Conservation (phyloP, 805 yeast genomes). For the Yarrowia sp. region DNA sequence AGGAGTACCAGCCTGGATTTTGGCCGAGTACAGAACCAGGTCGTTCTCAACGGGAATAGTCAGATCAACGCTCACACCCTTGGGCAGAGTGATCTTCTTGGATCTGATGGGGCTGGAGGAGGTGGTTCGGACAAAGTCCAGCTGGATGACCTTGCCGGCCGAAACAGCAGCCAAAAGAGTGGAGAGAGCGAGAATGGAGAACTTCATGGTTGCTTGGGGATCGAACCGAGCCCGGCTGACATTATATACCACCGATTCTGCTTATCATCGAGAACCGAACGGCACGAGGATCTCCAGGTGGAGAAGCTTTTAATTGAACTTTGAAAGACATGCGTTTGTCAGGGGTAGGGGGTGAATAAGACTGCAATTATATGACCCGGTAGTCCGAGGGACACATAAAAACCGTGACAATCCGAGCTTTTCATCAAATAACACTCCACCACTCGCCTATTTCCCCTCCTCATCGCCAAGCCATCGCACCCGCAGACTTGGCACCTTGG, state of each 20-base stretch:
- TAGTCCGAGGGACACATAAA: too few species aligned
- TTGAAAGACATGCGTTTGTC: background rate
- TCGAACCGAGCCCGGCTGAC: background rate
- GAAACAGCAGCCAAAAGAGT: background rate
- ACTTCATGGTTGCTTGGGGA: background rate
- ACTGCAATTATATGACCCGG: too few species aligned
- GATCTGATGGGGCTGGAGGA: background rate
- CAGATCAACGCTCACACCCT: background rate
- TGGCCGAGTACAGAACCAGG: constrained; percentile 18
- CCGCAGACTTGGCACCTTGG: constrained; percentile 8
- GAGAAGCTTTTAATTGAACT: constrained; percentile 19
- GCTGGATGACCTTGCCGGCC: constrained; percentile 23
- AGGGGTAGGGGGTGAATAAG: background rate
- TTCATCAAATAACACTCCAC: background rate
- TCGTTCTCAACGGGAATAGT: constrained; percentile 17
- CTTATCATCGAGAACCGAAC: constrained; percentile 10
- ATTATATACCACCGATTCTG: background rate
- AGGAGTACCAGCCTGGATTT: constrained; percentile 60
- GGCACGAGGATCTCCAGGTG: constrained; percentile 17
- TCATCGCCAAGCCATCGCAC: constrained; percentile 4
- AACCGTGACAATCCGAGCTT: too few species aligned
- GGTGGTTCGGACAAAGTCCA: constrained; percentile 6
- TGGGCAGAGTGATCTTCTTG: constrained; percentile 1
- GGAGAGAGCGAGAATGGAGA: background rate
- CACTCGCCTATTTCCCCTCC: background rate